phyloP scores from a whole-genome alignment of 1,284 basidiomycete genomes.

The Ceratobasidium papillatum region DNA sequence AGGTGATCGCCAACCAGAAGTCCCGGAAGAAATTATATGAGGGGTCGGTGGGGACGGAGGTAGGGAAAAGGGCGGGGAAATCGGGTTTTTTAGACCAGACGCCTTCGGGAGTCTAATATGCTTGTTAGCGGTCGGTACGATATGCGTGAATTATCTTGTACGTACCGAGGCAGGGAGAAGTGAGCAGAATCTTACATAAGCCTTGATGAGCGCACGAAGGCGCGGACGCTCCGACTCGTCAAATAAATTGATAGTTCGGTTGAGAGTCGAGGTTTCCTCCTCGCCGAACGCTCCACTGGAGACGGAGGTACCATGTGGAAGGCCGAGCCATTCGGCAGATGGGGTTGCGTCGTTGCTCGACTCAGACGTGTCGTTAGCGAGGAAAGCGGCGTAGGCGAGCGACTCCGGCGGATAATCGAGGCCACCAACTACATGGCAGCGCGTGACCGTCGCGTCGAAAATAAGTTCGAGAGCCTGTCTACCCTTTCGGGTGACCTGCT shows the following conservation, averaged over 20 bases:
- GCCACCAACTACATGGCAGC: neutral
- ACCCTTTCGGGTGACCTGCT: neutral
- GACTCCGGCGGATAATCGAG: neutral
- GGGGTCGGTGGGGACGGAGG: neutral
- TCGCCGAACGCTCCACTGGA: neutral
- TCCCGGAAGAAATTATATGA: neutral
- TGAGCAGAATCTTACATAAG: neutral
- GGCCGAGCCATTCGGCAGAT: neutral
- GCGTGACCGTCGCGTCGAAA: neutral
- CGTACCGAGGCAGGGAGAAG: neutral
- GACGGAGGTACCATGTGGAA: neutral
- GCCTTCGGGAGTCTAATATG: neutral
- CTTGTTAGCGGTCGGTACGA: neutral
- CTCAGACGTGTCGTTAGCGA: neutral
- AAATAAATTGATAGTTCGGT: neutral
- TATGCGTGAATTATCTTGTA: neutral
- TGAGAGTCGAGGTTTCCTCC: neutral
- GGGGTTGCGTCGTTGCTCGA: neutral
- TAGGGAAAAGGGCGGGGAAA: neutral
- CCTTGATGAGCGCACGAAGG: neutral
- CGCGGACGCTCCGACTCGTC: neutral
- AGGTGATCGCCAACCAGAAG: neutral
- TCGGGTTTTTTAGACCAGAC: neutral
- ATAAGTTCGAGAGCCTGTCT: neutral
- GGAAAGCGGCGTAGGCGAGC: neutral